Evolutionary conservation across 495 filamentous ascomycete species (phyloP).

Genomic region (Geopyxis carbonaria): DNA sequence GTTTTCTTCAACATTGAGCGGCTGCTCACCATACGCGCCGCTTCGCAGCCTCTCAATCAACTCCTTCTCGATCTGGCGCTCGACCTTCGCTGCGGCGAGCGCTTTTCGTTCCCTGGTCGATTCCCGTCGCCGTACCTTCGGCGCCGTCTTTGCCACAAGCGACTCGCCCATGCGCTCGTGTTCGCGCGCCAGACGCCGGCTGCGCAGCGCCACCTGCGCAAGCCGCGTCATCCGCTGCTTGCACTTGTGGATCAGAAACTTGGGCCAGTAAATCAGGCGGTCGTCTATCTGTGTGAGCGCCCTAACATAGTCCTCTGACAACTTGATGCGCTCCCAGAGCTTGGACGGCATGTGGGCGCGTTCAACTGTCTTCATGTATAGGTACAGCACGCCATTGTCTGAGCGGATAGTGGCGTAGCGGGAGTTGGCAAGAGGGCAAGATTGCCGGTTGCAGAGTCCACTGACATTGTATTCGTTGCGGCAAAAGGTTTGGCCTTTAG

Average conservation of each 20-base stretch:
- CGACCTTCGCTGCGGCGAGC: constrained; percentile 81
- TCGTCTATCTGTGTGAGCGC: constrained; percentile 80
- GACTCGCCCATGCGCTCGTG: constrained; percentile 81
- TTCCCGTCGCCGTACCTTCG: constrained; percentile 78
- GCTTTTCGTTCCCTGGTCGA: constrained; percentile 88
- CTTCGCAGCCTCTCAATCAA: constrained; percentile 78
- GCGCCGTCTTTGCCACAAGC: constrained; percentile 75
- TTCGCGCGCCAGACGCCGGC: constrained; percentile 66
- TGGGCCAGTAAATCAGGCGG: constrained; percentile 85
- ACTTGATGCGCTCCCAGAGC: constrained; percentile 84
- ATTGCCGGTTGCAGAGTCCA: constrained; percentile 85
- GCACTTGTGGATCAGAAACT: constrained; percentile 89
- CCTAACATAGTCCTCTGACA: constrained; percentile 76
- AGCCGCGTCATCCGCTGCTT: constrained; percentile 91
- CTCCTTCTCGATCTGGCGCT: constrained; percentile 89
- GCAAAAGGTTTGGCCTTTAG: constrained; percentile 86
- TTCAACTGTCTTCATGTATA: constrained; percentile 95
- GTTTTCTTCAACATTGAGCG: constrained; percentile 77
- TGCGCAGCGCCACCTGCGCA: constrained; percentile 81
- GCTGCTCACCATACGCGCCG: constrained; percentile 87
- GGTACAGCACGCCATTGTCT: constrained; percentile 67
- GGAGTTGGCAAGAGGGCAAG: constrained; percentile 87
- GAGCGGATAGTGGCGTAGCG: constrained; percentile 88
- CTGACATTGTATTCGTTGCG: constrained; percentile 88
- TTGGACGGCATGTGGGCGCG: constrained; percentile 79